Conservation (phyloP, 139 green algal genomes). For the Chara braunii region DNA sequence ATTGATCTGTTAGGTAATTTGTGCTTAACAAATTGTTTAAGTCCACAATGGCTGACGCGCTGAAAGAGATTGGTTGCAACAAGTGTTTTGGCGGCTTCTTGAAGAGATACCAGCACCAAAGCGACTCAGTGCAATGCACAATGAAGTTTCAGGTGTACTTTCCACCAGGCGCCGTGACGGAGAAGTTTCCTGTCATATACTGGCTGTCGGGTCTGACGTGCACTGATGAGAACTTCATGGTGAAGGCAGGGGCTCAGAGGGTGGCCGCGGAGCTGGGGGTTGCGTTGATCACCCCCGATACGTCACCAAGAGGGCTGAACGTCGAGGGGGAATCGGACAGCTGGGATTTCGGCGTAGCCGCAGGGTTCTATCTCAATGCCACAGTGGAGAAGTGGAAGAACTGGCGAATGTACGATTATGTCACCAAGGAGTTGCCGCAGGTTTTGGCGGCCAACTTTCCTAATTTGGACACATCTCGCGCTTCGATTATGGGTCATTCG, state of each 20-base stretch:
- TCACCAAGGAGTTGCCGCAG: conserved; percentile 60
- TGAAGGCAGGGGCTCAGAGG: conserved; percentile 56
- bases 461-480: conserved; percentile 47
- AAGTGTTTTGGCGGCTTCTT: conserved; percentile 26
- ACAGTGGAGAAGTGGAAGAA: conserved; percentile 67
- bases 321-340: conserved; percentile 71
- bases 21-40: no score
- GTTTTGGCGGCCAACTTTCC: conserved; percentile 43
- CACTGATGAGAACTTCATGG: conserved; percentile 83
- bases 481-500: conserved; percentile 65
- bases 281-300: conserved; percentile 28
- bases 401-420: conserved; percentile 87
- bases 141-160: conserved; percentile 44
- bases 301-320: conserved; percentile 58
- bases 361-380: conserved; percentile 65
- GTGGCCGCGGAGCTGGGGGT: conserved; percentile 32
- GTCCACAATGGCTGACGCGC: no score
- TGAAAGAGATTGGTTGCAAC: conserved; percentile 16
- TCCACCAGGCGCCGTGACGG: conserved; percentile 11
- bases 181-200: conserved; percentile 58
- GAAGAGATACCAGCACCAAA: conserved; percentile 39
- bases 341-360: conserved; percentile 52
- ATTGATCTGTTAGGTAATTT: no score
- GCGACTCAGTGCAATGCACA: conserved; percentile 15
- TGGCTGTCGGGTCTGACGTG: conserved; percentile 89